phyloP scores from a whole-genome alignment of 2,329 filamentous ascomycete species.

The Clonostachys byssicola region DNA sequence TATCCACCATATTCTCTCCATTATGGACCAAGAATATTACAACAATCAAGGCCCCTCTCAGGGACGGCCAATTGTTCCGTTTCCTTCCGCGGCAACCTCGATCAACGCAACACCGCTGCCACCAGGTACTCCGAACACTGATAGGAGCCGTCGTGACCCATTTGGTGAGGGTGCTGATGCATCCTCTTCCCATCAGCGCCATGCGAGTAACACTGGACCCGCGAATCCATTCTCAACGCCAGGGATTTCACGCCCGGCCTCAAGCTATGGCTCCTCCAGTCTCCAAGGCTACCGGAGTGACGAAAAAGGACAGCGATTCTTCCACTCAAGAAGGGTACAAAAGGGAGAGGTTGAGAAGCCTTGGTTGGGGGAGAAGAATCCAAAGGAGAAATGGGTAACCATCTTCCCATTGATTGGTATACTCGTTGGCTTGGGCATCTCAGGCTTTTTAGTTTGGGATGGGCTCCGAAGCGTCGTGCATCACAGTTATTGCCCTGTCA shows the following conservation, averaged over 20 bases:
- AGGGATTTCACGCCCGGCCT: slow-evolving; percentile 36
- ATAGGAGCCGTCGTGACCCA: slow-evolving; percentile 28
- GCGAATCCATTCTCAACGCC: slow-evolving; percentile 43
- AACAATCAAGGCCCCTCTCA: no score
- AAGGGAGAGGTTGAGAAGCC: slow-evolving; percentile 74
- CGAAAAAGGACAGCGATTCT: slow-evolving; percentile 49
- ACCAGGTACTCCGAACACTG: slow-evolving; percentile 35
- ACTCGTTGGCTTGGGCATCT: slow-evolving; percentile 60
- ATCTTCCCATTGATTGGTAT: slow-evolving; percentile 75
- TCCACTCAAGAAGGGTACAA: slow-evolving; percentile 68
- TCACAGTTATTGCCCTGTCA: slow-evolving; percentile 67
- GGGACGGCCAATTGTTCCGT: slow-evolving; percentile 13
- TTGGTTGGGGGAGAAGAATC: slow-evolving; percentile 70
- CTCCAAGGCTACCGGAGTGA: slow-evolving; percentile 17
- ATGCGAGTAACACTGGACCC: slow-evolving; percentile 8
- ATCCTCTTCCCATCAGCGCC: slow-evolving; percentile 21
- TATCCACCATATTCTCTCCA: not conserved
- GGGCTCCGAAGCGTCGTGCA: slow-evolving; percentile 67
- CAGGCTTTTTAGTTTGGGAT: slow-evolving; percentile 71
- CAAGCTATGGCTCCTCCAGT: slow-evolving; percentile 41
- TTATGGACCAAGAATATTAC: slow-evolving; percentile 22
- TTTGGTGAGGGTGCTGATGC: slow-evolving; percentile 31
- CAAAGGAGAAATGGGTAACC: slow-evolving; percentile 81
- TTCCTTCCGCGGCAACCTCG: slow-evolving; percentile 28
- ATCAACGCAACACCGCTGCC: slow-evolving; percentile 30